These are phyloP conservation scores for Mortierella alpina DNA, from an alignment of 192 early-diverging fungal genomes.

Conservation along the genomic window DNA sequence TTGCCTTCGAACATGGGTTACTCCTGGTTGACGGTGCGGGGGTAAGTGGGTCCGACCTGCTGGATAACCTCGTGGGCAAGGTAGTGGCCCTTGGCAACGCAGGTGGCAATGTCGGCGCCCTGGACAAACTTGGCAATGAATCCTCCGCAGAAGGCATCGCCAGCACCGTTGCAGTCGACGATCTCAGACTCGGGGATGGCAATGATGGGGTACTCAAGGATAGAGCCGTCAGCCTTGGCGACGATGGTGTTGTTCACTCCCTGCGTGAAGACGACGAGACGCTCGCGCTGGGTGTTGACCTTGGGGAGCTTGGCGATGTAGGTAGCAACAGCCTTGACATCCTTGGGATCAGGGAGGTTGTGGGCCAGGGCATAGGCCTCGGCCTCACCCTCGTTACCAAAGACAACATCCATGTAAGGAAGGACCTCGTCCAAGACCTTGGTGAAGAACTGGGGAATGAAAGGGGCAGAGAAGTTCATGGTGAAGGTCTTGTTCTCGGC, in stretches of 20 bases:
- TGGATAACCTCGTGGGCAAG: conserved; percentile 90
- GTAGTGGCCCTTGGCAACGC: conserved; percentile 91
- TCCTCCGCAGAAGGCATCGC: conserved; percentile 96
- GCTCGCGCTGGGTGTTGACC: conserved; percentile 73
- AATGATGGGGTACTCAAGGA: conserved; percentile 70
- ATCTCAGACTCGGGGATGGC: conserved; percentile 75
- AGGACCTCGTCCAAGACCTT: conserved; percentile 78
- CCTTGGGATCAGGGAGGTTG: conserved; percentile 67
- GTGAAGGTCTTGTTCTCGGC: conserved; percentile 86
- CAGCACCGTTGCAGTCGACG: conserved; percentile 97
- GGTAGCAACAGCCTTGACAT: conserved; percentile 86
- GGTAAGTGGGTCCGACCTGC: conserved; percentile 79
- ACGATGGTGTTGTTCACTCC: conserved; percentile 81
- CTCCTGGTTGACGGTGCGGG: conserved; percentile 41
- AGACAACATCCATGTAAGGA: conserved; percentile 92
- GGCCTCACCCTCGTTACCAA: conserved; percentile 98
- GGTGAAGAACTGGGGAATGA: conserved; percentile 95
- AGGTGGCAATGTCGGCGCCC: conserved; percentile 69
- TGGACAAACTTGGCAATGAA: conserved; percentile 89
- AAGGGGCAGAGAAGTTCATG: conserved; percentile 97
- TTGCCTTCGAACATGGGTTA: conserved; percentile 5
- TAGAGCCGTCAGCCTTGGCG: conserved; percentile 71
- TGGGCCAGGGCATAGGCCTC: conserved; percentile 82
- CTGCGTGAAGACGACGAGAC: conserved; percentile 95
- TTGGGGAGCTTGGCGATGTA: conserved; percentile 88